Conservation (phyloP, 257 asterid species). For the Sherardia arvensis region DNA sequence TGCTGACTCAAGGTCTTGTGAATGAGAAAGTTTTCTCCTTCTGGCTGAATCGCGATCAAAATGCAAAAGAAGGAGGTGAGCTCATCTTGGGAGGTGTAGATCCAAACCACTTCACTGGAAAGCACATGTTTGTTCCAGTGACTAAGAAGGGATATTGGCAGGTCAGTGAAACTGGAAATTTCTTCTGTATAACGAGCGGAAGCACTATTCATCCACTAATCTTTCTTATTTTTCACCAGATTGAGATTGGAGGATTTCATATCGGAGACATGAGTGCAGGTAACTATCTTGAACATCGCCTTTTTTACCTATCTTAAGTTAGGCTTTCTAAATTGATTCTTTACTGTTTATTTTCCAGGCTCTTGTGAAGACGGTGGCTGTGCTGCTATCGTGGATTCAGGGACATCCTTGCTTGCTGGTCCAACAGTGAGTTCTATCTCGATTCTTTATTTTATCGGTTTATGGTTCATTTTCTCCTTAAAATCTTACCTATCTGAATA, state of each 20-base stretch:
- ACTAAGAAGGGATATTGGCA: slow-evolving; percentile 91
- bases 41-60: slow-evolving; percentile 75
- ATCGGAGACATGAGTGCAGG: slow-evolving; percentile 75
- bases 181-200: background rate
- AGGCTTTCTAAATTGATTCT: background rate
- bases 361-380: slow-evolving; percentile 82
- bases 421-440: slow-evolving; percentile 56
- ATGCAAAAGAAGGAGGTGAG: slow-evolving; percentile 76
- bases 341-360: slow-evolving; percentile 32
- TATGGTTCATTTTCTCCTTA: background rate
- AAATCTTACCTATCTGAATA: background rate
- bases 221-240: slow-evolving; percentile 25
- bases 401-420: slow-evolving; percentile 86
- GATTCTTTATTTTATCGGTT: background rate
- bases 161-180: slow-evolving; percentile 25
- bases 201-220: background rate
- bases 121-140: slow-evolving; percentile 65
- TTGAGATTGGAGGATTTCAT: slow-evolving; percentile 66
- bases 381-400: slow-evolving; percentile 93
- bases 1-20: slow-evolving; percentile 74
- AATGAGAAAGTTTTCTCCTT: slow-evolving; percentile 69
- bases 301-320: background rate
- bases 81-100: slow-evolving; percentile 85
- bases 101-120: slow-evolving; percentile 56
- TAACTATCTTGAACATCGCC: slow-evolving; percentile 14